Conservation (phyloP, 2,329 filamentous ascomycete species). For the Ophiostoma ips region DNA sequence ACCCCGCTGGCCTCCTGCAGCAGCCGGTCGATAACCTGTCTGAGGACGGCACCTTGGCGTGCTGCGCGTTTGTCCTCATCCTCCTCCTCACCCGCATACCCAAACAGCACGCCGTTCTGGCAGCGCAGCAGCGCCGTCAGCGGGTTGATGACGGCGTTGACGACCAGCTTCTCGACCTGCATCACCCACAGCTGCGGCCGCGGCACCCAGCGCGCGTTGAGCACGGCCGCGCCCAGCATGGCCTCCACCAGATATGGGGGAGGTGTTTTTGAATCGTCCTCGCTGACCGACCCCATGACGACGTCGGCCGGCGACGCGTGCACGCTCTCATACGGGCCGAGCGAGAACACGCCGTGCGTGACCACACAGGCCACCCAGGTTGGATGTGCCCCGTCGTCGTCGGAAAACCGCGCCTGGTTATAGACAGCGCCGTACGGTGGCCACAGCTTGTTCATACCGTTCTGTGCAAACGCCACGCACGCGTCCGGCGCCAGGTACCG, state of each 20-base stretch:
- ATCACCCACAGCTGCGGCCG: conserved; percentile 34
- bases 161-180: conserved; percentile 78
- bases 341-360: conserved; percentile 41
- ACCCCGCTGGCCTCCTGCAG: conserved; percentile 62
- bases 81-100: conserved; percentile 20
- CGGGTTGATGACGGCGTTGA: conserved; percentile 73
- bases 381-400: conserved; percentile 27
- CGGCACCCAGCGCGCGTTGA: conserved; percentile 28
- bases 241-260: conserved; percentile 27
- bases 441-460: conserved; percentile 64
- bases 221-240: conserved; percentile 28
- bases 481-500: conserved; percentile 48
- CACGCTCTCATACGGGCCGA: conserved; percentile 35
- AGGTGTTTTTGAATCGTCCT: not conserved
- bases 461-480: conserved; percentile 76
- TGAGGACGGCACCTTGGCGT: conserved; percentile 24
- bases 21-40: conserved; percentile 49
- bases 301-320: conserved; percentile 38
- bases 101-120: conserved; percentile 64
- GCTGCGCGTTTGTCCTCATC: not conserved
- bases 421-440: conserved; percentile 35
- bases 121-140: conserved; percentile 66
- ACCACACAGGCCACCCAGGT: conserved; percentile 57
- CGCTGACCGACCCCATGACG: conserved; percentile 30
- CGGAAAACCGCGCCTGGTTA: conserved; percentile 25